Evolutionary conservation across 2,329 filamentous ascomycete species (phyloP).

Genomic region (Scedosporium boydii): DNA sequence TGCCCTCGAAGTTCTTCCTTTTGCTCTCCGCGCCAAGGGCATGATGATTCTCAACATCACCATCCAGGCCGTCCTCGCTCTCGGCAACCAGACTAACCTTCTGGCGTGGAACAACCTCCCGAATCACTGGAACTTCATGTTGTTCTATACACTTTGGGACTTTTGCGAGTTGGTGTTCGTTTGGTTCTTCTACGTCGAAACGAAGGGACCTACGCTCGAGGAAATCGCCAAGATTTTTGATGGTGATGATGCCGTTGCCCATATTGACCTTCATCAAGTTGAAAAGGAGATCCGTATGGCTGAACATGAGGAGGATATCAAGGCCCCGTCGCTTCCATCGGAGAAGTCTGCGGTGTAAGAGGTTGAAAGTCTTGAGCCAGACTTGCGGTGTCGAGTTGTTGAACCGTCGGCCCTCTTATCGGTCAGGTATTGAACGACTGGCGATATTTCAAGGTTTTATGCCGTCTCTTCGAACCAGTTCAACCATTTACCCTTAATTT

Average conservation of each 20-base stretch:
- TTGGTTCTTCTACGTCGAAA: slow-evolving; percentile 61
- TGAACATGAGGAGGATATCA: slow-evolving; percentile 21
- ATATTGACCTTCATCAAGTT: slow-evolving; percentile 44
- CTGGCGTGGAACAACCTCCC: slow-evolving; percentile 51
- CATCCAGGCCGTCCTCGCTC: slow-evolving; percentile 50
- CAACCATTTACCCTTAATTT: too few species aligned
- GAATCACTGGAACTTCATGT: slow-evolving; percentile 56
- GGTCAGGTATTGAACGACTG: too few species aligned
- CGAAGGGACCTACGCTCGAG: slow-evolving; percentile 60
- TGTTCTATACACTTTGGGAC: slow-evolving; percentile 58
- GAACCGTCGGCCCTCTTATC: background rate
- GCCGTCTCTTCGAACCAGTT: too few species aligned
- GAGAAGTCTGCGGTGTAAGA: background rate
- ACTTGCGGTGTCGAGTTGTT: background rate
- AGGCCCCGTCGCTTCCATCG: background rate
- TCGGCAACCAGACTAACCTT: slow-evolving; percentile 55
- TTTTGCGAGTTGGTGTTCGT: slow-evolving; percentile 51
- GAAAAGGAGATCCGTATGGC: slow-evolving; percentile 39
- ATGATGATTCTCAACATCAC: slow-evolving; percentile 58
- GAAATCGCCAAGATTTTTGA: slow-evolving; percentile 64
- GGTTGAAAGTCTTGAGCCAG: background rate
- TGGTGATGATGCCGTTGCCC: slow-evolving; percentile 47
- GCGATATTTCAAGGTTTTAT: too few species aligned
- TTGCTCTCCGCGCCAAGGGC: slow-evolving; percentile 46
- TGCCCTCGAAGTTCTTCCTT: slow-evolving; percentile 50